Percentiles rank a stretch among this genome's conserved stretches.
phyloP scores from a whole-genome alignment of 306 rosid species.

The Prunus mira region DNA sequence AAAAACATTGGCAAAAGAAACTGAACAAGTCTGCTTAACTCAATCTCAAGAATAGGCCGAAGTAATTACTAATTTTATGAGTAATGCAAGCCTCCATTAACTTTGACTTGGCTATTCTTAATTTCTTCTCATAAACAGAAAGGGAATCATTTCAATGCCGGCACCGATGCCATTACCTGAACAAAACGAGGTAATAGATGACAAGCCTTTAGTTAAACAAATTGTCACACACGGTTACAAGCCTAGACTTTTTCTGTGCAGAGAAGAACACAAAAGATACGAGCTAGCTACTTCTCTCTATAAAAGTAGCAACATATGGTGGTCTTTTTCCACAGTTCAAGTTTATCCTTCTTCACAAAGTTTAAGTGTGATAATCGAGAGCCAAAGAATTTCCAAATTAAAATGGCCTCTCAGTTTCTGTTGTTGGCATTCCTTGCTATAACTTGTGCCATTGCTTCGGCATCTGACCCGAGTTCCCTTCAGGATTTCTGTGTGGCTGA shows the following conservation, averaged over 20 bases:
- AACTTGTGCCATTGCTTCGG: conserved; percentile 8
- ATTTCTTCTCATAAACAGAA: not conserved
- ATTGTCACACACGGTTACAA: not conserved
- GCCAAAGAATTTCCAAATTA: not conserved
- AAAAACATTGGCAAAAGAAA: not conserved
- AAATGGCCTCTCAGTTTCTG: not conserved
- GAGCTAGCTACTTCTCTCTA: not conserved
- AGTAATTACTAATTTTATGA: no score
- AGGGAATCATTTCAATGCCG: conserved; percentile 1
- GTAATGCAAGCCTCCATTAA: not conserved
- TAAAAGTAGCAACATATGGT: not conserved
- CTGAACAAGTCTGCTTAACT: not conserved
- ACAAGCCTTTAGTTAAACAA: not conserved
- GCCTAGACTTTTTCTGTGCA: conserved; percentile 2
- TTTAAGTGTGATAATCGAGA: not conserved
- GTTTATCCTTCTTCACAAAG: not conserved
- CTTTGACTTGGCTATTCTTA: not conserved
- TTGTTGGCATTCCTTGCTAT: conserved; percentile 4
- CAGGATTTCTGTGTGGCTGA: conserved; percentile 36
- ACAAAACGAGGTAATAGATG: not conserved
- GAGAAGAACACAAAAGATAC: not conserved
- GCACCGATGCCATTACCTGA: not conserved
- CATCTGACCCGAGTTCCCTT: conserved; percentile 20
- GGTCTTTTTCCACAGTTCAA: not conserved
- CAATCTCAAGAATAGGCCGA: no score